A percentile compares a stretch with the other conserved stretches of the same genome.
Conservation (phyloP, 2,329 filamentous ascomycete genomes). For the Aspergillus latus region DNA sequence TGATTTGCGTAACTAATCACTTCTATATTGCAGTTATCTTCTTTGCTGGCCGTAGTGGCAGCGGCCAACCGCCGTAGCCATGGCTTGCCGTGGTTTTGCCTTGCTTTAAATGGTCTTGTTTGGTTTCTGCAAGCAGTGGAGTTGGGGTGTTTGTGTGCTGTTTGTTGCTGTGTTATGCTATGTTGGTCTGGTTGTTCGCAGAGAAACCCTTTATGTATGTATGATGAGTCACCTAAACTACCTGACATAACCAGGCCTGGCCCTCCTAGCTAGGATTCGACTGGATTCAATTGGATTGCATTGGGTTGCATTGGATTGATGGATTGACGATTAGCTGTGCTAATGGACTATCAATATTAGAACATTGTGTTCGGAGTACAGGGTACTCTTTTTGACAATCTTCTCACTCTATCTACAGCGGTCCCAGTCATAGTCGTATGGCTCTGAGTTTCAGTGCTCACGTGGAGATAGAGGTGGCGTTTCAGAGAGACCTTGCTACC, state of each 20-base stretch:
- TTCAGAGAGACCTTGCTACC: no score
- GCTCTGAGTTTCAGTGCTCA: no score
- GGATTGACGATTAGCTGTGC: no score
- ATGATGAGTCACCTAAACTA: background rate
- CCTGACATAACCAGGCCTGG: background rate
- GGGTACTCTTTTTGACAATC: no score
- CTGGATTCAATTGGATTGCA: background rate
- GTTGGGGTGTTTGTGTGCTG: slow-evolving; percentile 1
- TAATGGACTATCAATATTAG: no score
- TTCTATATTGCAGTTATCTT: background rate
- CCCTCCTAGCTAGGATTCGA: background rate
- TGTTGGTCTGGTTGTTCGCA: background rate
- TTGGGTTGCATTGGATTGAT: background rate
- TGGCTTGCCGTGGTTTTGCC: background rate
- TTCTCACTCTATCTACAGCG: no score
- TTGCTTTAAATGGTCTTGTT: background rate
- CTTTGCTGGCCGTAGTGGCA: background rate
- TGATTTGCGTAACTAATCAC: background rate
- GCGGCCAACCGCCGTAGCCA: background rate
- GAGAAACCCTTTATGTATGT: background rate
- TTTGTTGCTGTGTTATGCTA: background rate
- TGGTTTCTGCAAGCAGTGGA: slow-evolving; percentile 7
- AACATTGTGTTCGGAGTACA: no score
- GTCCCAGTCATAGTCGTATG: no score
- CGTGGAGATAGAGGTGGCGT: no score